Evolutionary conservation across 1,284 basidiomycete genomes (phyloP).

Genomic region (Ustilago lituana): DNA sequence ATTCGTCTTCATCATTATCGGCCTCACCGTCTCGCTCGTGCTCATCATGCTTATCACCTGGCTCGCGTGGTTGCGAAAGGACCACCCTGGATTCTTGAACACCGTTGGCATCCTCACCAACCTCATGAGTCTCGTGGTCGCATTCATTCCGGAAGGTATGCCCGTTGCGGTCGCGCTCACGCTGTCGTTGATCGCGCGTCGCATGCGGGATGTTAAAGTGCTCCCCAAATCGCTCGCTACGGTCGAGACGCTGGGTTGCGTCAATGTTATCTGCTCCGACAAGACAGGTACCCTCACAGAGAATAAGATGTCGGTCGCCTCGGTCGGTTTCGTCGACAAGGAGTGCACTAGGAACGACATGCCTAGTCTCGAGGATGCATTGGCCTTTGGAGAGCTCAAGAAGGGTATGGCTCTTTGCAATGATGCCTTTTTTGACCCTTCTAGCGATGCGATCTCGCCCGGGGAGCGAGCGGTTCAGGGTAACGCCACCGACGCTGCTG

Average conservation of each 20-base stretch:
- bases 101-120: constrained; percentile 73
- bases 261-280: constrained; percentile 77
- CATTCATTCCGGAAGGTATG: constrained; percentile 75
- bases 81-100: constrained; percentile 73
- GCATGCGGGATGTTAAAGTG: constrained; percentile 78
- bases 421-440: constrained; percentile 72
- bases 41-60: constrained; percentile 72
- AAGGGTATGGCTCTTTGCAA: constrained; percentile 74
- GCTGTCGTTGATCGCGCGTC: constrained; percentile 77
- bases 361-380: constrained; percentile 19
- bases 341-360: constrained; percentile 35
- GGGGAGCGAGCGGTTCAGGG: constrained; percentile 71
- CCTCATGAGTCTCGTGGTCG: constrained; percentile 76
- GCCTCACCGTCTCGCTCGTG: constrained; percentile 72
- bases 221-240: constrained; percentile 74
- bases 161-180: constrained; percentile 78
- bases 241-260: constrained; percentile 76
- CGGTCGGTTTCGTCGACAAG: constrained; percentile 69
- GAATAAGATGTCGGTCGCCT: constrained; percentile 69
- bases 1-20: constrained; percentile 70
- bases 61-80: constrained; percentile 70
- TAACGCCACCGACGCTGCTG: constrained; percentile 75
- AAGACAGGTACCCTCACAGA: constrained; percentile 80
- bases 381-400: constrained; percentile 57
- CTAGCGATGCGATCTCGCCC: constrained; percentile 24